These are phyloP conservation scores for Pseudogymnoascus sp. DNA, from an alignment of 2,329 filamentous ascomycete species.

Conservation along the genomic window DNA sequence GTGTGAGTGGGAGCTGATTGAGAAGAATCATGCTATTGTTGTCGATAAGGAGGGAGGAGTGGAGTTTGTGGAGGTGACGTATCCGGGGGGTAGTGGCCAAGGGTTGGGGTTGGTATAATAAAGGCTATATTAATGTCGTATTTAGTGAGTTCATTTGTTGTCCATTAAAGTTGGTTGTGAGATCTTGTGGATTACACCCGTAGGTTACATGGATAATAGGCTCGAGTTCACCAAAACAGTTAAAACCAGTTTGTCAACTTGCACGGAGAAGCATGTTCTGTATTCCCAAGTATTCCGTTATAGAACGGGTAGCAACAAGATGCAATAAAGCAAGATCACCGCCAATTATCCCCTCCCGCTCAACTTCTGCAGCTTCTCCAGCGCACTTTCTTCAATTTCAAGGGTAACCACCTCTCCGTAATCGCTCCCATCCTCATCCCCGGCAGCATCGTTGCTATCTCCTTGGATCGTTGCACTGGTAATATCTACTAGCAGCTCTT, in stretches of 20 bases:
- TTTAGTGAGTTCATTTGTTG: not conserved
- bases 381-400: not conserved
- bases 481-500: not conserved
- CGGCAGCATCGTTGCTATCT: not conserved
- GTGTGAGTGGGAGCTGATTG: conserved; percentile 42
- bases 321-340: not conserved
- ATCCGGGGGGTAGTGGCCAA: not conserved
- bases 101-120: not conserved
- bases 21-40: conserved; percentile 36
- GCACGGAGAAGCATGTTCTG: not conserved
- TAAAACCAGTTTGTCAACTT: not conserved
- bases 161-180: no score
- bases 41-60: conserved; percentile 28
- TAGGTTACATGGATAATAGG: not conserved
- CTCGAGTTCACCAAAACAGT: not conserved
- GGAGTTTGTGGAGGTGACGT: not conserved
- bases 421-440: not conserved
- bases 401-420: not conserved
- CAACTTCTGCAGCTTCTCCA: not conserved
- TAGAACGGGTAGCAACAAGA: not conserved
- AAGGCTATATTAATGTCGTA: not conserved
- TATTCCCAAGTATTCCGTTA: not conserved
- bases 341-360: not conserved
- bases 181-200: not conserved
- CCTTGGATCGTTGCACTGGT: not conserved